Conservation (phyloP, 306 rosid species). For the Sphenostylis stenocarpa region DNA sequence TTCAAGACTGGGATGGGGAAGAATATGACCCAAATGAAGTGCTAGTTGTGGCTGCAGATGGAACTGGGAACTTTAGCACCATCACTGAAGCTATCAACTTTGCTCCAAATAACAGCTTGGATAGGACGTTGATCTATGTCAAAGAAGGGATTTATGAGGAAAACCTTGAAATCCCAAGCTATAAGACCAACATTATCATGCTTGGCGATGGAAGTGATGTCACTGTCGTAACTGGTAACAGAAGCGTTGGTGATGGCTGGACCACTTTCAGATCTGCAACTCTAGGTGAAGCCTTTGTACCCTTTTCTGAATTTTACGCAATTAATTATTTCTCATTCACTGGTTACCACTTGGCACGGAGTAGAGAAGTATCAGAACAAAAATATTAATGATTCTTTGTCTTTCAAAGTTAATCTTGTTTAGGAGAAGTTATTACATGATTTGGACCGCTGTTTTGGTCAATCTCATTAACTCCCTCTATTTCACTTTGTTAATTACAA, state of each 20-base stretch:
- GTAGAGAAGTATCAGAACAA: not conserved
- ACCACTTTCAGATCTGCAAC: constrained; percentile 92
- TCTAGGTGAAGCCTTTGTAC: constrained; percentile 44
- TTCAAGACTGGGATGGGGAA: constrained; percentile 31
- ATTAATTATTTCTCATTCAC: not conserved
- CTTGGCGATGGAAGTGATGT: constrained; percentile 78
- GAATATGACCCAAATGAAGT: constrained; percentile 46
- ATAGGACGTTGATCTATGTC: constrained; percentile 59
- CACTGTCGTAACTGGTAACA: constrained; percentile 63
- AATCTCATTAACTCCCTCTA: not conserved
- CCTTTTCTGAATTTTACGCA: constrained; percentile 9
- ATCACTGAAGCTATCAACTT: constrained; percentile 64
- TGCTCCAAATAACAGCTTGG: constrained; percentile 66
- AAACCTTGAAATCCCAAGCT: constrained; percentile 72
- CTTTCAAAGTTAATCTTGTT: not conserved
- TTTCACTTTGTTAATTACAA: no score
- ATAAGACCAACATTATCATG: constrained; percentile 64
- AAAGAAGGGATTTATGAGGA: constrained; percentile 70
- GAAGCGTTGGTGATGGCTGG: constrained; percentile 65
- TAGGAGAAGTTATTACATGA: not conserved
- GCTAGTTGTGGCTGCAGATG: constrained; percentile 66
- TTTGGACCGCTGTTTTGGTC: no score
- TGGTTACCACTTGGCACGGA: not conserved
- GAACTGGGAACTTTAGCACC: constrained; percentile 66
- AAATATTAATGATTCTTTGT: not conserved